Evolutionary conservation across 441 rosid species (phyloP), one percentile per base, ranked within the genome.

Genomic region (Sinapis alba): DNA sequence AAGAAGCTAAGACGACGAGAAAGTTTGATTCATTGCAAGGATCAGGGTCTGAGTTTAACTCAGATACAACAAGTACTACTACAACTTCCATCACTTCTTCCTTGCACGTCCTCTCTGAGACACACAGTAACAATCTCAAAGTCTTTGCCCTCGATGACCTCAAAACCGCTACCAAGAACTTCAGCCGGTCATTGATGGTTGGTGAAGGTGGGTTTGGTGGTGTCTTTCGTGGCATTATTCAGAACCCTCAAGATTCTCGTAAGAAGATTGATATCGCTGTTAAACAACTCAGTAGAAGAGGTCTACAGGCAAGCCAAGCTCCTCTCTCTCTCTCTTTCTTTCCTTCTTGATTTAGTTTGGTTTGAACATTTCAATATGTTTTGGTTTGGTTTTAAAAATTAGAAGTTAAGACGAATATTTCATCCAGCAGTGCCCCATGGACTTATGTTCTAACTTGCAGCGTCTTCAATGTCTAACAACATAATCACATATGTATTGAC

Each of bases 181-280:
- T 89, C 76, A 89, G 88, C 78, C 86, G 90, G 2, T 81, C 90
- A 16, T 79, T 89, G 60, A 87, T 87, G 90, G 75, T 89, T 34
- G 90, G 94, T 32, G 94, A 89, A 78, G 92, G 94, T 60, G 92
- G 94, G 16, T 89, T 89, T 21, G 94, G 91, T 53, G 88, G 91
- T 41, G 93, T 89, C 6, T 87, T 79, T 72, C 83, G 80, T 34
- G 91, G 86, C 32, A 38, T 83, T 6, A 84, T 86, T 61, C 86
- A 84, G 21, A 84, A 87, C 83, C 80, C 78, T 0, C 80, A 84
- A 47, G 87, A 83, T 76, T 45, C 84, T 19, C 83, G 80, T 24
- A 85, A 82, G 65, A 89, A 87, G 77, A 84, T 89, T 4, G 96
- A 90, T 27, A 82, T 94, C 67, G 97, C 99, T 21, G 96, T 94